A percentile compares a stretch with the other conserved stretches of the same genome.
Evolutionary conservation across 345 rosid genomes (phyloP).

Genomic region (Psidium guajava): DNA sequence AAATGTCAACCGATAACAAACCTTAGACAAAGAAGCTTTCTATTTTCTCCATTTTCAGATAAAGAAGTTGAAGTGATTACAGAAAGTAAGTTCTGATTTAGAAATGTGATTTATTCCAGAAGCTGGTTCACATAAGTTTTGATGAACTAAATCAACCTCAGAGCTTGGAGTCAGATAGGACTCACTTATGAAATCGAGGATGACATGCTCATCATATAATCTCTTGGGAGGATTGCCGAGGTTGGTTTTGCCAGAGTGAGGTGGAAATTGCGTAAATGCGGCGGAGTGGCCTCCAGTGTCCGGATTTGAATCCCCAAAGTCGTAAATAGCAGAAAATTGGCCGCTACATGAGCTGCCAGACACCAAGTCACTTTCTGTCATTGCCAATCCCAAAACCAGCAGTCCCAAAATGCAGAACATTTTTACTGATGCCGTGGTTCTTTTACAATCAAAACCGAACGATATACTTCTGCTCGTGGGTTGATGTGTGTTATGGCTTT

Average conservation of each 20-base stretch:
- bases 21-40: neutral
- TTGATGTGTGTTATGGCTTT: neutral
- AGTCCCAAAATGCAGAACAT: neutral
- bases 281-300: constrained; percentile 53
- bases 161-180: neutral
- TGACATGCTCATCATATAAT: constrained; percentile 57
- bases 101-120: neutral
- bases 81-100: neutral
- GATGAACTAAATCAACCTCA: neutral
- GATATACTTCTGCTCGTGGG: neutral
- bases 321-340: constrained; percentile 9
- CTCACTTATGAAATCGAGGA: constrained; percentile 50
- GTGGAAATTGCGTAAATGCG: constrained; percentile 17
- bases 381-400: neutral
- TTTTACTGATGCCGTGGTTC: neutral
- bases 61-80: neutral
- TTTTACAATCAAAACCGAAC: neutral
- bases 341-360: neutral
- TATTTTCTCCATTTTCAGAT: neutral
- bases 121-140: neutral
- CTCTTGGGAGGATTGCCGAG: constrained; percentile 46
- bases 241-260: constrained; percentile 33
- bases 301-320: constrained; percentile 70
- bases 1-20: neutral
- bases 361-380: neutral